phyloP scores from a whole-genome alignment of 306 rosid species.

The Spatholobus suberectus region DNA sequence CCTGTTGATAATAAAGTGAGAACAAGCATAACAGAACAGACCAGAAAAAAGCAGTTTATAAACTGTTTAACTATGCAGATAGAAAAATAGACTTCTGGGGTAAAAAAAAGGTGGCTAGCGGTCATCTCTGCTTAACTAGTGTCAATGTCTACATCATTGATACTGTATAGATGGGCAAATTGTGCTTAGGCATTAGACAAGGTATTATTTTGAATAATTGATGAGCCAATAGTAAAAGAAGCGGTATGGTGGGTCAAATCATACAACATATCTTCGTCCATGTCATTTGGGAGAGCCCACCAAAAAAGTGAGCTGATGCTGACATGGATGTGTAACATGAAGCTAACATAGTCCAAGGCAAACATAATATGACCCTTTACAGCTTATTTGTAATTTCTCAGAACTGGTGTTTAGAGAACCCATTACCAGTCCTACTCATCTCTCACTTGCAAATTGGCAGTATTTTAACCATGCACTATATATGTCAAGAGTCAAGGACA shows the following conservation, averaged over 20 bases:
- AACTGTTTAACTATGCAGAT: not conserved
- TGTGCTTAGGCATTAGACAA: not conserved
- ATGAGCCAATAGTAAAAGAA: not conserved
- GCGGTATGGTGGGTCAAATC: not conserved
- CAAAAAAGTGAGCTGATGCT: not conserved
- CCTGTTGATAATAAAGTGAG: conserved; percentile 51
- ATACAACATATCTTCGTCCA: not conserved
- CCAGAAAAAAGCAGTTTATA: not conserved
- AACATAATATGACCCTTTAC: too few species aligned
- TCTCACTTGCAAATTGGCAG: not conserved
- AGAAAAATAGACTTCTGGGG: not conserved
- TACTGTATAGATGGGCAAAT: not conserved
- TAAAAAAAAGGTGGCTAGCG: not conserved
- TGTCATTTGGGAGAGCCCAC: not conserved
- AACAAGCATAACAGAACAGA: not conserved
- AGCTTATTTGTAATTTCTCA: not conserved
- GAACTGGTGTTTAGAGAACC: not conserved
- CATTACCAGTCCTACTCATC: not conserved
- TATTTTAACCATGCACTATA: not conserved
- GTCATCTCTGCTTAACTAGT: not conserved
- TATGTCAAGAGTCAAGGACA: not conserved
- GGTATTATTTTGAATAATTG: not conserved
- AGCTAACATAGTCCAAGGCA: not conserved
- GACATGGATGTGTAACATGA: not conserved
- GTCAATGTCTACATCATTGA: not conserved